Conservation (phyloP, 495 filamentous ascomycete genomes). For the Apodospora peruviana region DNA sequence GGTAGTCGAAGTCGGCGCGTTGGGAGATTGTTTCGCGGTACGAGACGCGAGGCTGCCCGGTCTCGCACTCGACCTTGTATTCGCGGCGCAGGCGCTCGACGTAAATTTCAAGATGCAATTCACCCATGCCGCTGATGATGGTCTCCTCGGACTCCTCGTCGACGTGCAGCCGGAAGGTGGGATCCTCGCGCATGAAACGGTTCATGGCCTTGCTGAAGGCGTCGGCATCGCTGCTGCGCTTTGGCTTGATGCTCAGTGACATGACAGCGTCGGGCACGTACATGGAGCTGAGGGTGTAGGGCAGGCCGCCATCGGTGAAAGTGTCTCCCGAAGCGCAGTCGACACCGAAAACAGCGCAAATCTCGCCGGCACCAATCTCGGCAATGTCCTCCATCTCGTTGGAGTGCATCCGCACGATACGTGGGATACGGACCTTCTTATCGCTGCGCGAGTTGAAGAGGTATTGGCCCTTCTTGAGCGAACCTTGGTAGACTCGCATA, state of each 20-base stretch:
- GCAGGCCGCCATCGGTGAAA: conserved; percentile 91
- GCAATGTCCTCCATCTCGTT: conserved; percentile 97
- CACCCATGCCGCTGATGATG: conserved; percentile 98
- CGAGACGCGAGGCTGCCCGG: conserved; percentile 94
- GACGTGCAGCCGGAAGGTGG: conserved; percentile 92
- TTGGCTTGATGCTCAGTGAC: conserved; percentile 93
- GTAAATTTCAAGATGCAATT: conserved; percentile 95
- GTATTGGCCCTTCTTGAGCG: conserved; percentile 77
- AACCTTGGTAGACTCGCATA: conserved; percentile 96
- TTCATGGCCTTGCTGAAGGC: conserved; percentile 99
- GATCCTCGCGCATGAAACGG: conserved; percentile 97
- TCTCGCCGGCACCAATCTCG: conserved; percentile 92
- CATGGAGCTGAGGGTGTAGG: conserved; percentile 97
- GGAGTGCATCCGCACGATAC: conserved; percentile 99
- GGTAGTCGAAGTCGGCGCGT: conserved; percentile 78
- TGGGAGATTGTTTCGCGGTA: conserved; percentile 91
- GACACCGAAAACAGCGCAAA: conserved; percentile 97
- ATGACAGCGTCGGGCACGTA: conserved; percentile 98
- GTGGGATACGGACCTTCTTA: conserved; percentile 95
- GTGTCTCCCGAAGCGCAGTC: conserved; percentile 98
- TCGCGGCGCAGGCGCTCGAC: conserved; percentile 97
- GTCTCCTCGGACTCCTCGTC: conserved; percentile 89
- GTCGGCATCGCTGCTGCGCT: conserved; percentile 82
- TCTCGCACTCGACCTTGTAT: conserved; percentile 90
- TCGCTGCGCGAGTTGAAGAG: conserved; percentile 90